Conservation (phyloP, 2,329 filamentous ascomycete species). For the Sporothrix protearum region DNA sequence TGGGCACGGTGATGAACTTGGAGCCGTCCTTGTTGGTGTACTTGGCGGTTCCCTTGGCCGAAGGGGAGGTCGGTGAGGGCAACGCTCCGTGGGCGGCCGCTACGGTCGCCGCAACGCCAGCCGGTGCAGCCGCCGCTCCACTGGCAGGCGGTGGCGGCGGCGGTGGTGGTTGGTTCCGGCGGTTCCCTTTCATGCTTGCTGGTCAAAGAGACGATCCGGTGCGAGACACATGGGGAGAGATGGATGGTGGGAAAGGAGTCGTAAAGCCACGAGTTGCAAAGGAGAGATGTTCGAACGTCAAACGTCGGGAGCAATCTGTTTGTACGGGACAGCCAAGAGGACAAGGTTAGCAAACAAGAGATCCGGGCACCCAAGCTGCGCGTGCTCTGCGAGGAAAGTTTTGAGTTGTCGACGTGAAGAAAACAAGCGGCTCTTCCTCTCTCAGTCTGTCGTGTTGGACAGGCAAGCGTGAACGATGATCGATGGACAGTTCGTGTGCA, state of each 20-base stretch:
- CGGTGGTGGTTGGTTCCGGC: slow-evolving; percentile 33
- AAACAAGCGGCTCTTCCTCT: neutral
- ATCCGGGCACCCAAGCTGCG: neutral
- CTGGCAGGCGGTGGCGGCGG: slow-evolving; percentile 20
- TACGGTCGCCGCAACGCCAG: neutral
- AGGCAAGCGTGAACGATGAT: neutral
- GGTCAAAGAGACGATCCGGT: slow-evolving; percentile 1
- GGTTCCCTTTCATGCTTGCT: slow-evolving; percentile 37
- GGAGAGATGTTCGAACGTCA: too few relatives aligned
- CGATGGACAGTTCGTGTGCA: too few relatives aligned
- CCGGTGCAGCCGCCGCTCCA: slow-evolving; percentile 2
- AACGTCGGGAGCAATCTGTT: neutral
- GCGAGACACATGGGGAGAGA: slow-evolving; percentile 21
- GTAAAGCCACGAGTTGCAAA: neutral
- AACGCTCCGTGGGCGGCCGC: slow-evolving; percentile 18
- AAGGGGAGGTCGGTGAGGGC: slow-evolving; percentile 47
- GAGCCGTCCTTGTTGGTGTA: slow-evolving; percentile 67
- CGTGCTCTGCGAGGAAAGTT: neutral
- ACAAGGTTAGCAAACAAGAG: neutral
- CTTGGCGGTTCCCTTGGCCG: slow-evolving; percentile 53
- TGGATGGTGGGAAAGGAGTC: neutral
- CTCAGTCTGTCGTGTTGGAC: neutral
- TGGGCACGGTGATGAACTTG: slow-evolving; percentile 64
- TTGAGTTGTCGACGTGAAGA: neutral
- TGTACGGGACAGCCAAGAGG: neutral